These are phyloP conservation scores for Talaromyces islandicus DNA, from an alignment of 2,329 filamentous ascomycete species.

Conservation along the genomic window DNA sequence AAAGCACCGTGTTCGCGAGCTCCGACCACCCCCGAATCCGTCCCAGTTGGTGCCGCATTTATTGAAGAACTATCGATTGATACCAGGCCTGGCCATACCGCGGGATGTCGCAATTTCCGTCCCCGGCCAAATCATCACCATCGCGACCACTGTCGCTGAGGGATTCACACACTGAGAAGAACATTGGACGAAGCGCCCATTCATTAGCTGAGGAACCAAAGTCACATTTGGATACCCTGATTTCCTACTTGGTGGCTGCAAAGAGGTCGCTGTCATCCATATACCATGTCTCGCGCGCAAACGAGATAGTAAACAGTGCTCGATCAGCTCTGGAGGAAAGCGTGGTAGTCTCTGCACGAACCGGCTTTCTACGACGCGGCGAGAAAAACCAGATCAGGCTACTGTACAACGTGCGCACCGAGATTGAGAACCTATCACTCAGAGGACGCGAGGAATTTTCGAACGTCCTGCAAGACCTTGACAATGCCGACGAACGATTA, in stretches of 20 bases:
- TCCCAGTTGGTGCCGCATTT: not conserved
- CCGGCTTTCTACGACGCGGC: constrained; percentile 60
- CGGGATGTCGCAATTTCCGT: constrained; percentile 8
- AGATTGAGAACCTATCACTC: constrained; percentile 38
- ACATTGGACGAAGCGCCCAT: not conserved
- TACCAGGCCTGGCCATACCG: not conserved
- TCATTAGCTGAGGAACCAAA: constrained; percentile 14
- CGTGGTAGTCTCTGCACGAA: constrained; percentile 64
- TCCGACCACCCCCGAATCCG: not conserved
- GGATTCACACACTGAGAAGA: not conserved
- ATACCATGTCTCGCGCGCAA: constrained; percentile 74
- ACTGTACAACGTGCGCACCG: constrained; percentile 37
- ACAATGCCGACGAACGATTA: constrained; percentile 53
- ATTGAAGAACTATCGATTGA: not conserved
- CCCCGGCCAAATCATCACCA: constrained; percentile 1
- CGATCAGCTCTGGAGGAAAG: constrained; percentile 72
- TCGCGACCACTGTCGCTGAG: not conserved
- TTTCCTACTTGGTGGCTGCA: constrained; percentile 76
- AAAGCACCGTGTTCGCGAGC: not conserved
- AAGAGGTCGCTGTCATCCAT: constrained; percentile 85
- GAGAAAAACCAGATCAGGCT: constrained; percentile 47
- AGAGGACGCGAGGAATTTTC: constrained; percentile 40
- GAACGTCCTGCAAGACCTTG: constrained; percentile 49
- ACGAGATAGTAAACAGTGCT: constrained; percentile 74
- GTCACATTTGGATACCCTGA: constrained; percentile 64